Percentiles rank a stretch among this genome's conserved stretches.
Evolutionary conservation across 148 eudicot species (phyloP).

Genomic region (Spergularia bocconei): DNA sequence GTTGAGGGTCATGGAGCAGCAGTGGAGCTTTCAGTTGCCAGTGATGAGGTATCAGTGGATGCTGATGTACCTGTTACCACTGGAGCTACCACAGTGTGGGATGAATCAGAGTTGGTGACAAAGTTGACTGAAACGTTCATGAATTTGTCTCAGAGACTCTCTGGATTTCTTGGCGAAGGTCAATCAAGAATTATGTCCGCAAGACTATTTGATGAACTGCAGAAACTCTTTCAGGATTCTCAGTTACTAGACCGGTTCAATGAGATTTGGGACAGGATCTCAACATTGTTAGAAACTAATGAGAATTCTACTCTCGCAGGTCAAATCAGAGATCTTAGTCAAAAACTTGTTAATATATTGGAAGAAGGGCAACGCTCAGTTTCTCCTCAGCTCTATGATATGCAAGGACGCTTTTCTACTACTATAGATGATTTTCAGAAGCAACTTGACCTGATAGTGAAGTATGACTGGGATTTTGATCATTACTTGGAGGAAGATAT

Average conservation of each 20-base stretch:
- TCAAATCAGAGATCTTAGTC: constrained; percentile 81
- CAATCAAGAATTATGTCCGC: constrained; percentile 64
- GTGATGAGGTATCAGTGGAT: constrained; percentile 30
- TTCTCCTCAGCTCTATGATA: constrained; percentile 73
- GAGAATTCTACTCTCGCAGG: constrained; percentile 54
- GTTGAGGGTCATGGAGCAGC: constrained; percentile 9
- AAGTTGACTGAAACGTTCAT: constrained; percentile 76
- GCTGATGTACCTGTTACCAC: constrained; percentile 35
- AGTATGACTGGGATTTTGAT: constrained; percentile 98
- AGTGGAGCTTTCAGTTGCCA: constrained; percentile 31
- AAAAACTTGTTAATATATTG: constrained; percentile 72
- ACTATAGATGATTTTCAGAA: constrained; percentile 88
- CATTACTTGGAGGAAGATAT: constrained; percentile 90
- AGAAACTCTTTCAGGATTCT: constrained; percentile 70
- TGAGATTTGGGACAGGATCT: constrained; percentile 60
- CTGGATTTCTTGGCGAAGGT: constrained; percentile 83
- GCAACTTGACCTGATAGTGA: constrained; percentile 85
- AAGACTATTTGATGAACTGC: constrained; percentile 78
- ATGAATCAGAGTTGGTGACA: constrained; percentile 69
- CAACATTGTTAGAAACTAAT: constrained; percentile 63
- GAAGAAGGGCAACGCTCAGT: constrained; percentile 92
- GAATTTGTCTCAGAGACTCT: constrained; percentile 68
- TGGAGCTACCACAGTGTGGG: constrained; percentile 53
- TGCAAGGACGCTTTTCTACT: constrained; percentile 71
- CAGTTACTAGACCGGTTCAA: constrained; percentile 56